These are phyloP conservation scores for Anthracocystis panici-leucophaei DNA, from an alignment of 1,284 basidiomycete species.

Conservation along the genomic window DNA sequence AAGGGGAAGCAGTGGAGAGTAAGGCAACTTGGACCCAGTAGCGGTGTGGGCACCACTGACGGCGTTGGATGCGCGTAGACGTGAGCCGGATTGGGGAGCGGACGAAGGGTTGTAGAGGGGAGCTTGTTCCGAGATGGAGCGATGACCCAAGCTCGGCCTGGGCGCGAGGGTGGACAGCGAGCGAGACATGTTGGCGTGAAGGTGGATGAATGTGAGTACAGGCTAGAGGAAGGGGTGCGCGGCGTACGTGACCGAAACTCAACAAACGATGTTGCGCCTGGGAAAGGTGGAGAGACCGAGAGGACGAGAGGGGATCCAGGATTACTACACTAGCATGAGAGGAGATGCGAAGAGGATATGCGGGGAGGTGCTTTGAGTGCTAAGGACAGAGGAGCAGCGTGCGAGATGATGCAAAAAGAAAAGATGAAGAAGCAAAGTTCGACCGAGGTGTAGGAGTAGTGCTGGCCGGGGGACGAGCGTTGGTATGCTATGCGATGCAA, in stretches of 20 bases:
- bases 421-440: not conserved
- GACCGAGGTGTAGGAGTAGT: not conserved
- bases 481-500: not conserved
- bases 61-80: slow-evolving; percentile 32
- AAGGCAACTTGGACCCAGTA: slow-evolving; percentile 34
- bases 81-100: slow-evolving; percentile 25
- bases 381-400: not conserved
- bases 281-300: not conserved
- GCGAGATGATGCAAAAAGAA: slow-evolving; percentile 13
- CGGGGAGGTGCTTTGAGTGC: not conserved
- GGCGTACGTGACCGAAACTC: not conserved
- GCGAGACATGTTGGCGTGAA: slow-evolving; percentile 14
- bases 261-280: not conserved
- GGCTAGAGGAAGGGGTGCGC: not conserved
- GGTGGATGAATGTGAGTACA: not conserved
- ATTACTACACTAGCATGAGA: slow-evolving; percentile 2
- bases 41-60: slow-evolving; percentile 27
- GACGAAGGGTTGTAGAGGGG: slow-evolving; percentile 36
- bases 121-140: slow-evolving; percentile 49
- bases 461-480: slow-evolving; percentile 5
- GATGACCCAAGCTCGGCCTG: slow-evolving; percentile 33
- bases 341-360: not conserved
- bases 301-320: no score
- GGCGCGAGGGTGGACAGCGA: slow-evolving; percentile 16
- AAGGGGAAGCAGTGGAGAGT: slow-evolving; percentile 42